These are phyloP conservation scores for Venturia nashicola DNA, from an alignment of 2,329 filamentous ascomycete genomes.

Conservation along the genomic window DNA sequence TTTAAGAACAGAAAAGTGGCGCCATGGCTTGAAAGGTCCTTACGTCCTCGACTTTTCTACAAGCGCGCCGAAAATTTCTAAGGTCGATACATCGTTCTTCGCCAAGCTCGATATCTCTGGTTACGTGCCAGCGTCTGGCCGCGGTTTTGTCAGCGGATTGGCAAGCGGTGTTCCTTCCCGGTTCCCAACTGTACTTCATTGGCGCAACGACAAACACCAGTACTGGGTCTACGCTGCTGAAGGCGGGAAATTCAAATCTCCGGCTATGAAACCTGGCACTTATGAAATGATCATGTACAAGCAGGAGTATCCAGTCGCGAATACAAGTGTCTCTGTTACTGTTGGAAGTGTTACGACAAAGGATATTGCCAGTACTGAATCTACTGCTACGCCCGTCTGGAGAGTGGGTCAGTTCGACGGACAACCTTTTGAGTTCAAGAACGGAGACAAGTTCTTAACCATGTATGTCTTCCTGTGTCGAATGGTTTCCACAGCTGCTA, in stretches of 20 bases:
- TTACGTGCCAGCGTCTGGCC: constrained; percentile 42
- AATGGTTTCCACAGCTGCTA: not conserved
- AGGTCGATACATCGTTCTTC: constrained; percentile 49
- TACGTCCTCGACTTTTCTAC: constrained; percentile 49
- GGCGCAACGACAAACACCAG: constrained; percentile 49
- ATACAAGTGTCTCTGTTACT: constrained; percentile 31
- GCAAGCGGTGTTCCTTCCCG: constrained; percentile 43
- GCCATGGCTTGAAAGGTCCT: constrained; percentile 53
- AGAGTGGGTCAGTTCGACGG: constrained; percentile 56
- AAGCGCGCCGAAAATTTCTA: constrained; percentile 32
- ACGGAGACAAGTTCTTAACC: constrained; percentile 42
- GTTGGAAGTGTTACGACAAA: constrained; percentile 36
- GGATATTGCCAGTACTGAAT: constrained; percentile 38
- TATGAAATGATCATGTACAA: constrained; percentile 59
- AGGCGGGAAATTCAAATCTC: constrained; percentile 47
- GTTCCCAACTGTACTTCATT: constrained; percentile 49
- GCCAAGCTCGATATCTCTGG: constrained; percentile 43
- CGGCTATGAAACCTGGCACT: constrained; percentile 53
- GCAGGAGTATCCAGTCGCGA: constrained; percentile 43
- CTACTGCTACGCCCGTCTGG: constrained; percentile 43
- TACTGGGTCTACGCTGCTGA: constrained; percentile 51
- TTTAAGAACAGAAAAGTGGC: constrained; percentile 47
- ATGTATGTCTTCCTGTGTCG: not conserved
- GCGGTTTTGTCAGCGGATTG: constrained; percentile 49
- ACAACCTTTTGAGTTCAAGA: constrained; percentile 45